phyloP scores from a whole-genome alignment of 441 rosid species.

The Melastoma candidum region DNA sequence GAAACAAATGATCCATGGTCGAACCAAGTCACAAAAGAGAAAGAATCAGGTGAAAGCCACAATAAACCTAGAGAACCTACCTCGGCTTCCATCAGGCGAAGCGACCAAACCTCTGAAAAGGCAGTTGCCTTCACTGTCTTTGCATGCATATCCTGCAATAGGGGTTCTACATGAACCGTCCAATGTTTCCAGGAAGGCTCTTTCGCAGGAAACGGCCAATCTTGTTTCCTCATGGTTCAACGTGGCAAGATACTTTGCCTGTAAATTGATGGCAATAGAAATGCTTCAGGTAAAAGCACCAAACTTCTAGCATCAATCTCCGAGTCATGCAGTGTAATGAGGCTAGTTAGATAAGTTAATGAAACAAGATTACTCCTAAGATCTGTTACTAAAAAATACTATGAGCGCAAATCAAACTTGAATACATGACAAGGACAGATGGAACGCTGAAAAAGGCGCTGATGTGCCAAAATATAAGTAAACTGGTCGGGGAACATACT shows the following conservation, averaged over 20 bases:
- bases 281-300: no score
- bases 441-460: no score
- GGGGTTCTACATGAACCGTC: constrained; percentile 42
- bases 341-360: no score
- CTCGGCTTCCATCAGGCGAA: constrained; percentile 82
- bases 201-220: background rate
- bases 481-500: constrained; percentile 26
- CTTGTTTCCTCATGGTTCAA: background rate
- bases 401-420: no score
- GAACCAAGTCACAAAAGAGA: background rate
- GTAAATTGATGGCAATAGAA: no score
- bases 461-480: no score
- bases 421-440: no score
- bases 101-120: constrained; percentile 86
- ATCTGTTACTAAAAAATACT: no score
- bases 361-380: no score
- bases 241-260: background rate
- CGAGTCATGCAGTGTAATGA: no score
- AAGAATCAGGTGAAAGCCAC: background rate
- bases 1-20: constrained; percentile 1
- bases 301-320: no score
- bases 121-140: constrained; percentile 65
- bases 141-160: constrained; percentile 84
- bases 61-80: constrained; percentile 50
- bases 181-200: constrained; percentile 37